Evolutionary conservation across 495 filamentous ascomycete genomes (phyloP), one percentile per base, ranked within the genome.

Genomic region (Aspergillus sclerotiicarbonarius): DNA sequence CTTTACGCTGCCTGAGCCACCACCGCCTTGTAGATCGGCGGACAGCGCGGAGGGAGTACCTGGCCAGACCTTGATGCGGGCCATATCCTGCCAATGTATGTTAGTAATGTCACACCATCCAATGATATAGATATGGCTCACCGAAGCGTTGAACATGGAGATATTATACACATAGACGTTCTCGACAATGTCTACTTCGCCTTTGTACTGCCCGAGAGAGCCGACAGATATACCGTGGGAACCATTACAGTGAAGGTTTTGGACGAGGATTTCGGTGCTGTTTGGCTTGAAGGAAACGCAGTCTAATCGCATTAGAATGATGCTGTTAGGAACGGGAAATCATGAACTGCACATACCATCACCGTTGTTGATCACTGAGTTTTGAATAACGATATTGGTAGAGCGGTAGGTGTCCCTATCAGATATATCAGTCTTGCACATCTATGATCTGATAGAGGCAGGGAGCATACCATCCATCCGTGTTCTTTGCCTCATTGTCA

Each of bases 261-360:
- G 85, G 16, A 90, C 82, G 6, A 91, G 72, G 53, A 91, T 84
- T 53, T 90, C 77, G n/a, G 85, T 89, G 67, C 79, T 85, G 67
- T 90, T 90, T 2, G 87, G 87, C 68, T 91, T 90, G 79, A 90
- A 89, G 10, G 84, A 84, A n/a, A 90, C 87, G 58, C 87, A 90
- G 64, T 90, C 81, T 76, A 10, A 57, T 37, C 18, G 47, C 4
- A 51, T 60, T 30, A 68, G 62, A 30, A 57, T 51, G n/a, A 18
- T n/a, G 5, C 25, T 25, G 20, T 12, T 31, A 29, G 13, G 30
- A 18, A 3, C 13, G 15, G 20, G n/a, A 16, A 49, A 20, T 20
- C 4, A 19, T 39, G 7, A 12, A 6, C 10, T 13, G 37, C 37
- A 51, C 68, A 56, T 69, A 79, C 79, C 84, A 60, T 91, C 86